phyloP scores from a whole-genome alignment of 2,329 filamentous ascomycete species.

The Penicillium sp. region DNA sequence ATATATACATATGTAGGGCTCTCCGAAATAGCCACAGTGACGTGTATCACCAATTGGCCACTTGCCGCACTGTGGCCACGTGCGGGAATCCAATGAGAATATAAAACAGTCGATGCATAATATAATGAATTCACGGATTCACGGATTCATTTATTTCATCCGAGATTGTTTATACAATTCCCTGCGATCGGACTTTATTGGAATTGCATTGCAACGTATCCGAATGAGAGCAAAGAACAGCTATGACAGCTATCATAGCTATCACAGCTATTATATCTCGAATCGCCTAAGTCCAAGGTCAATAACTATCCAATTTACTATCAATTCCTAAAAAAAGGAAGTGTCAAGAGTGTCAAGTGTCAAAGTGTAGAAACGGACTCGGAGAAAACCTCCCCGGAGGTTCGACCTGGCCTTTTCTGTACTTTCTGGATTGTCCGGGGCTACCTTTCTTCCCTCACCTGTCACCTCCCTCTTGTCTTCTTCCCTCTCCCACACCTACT shows the following conservation, averaged over 20 bases:
- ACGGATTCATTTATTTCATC: not conserved
- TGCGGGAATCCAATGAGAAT: not conserved
- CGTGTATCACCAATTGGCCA: constrained; percentile 5
- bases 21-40: constrained; percentile 1
- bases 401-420: constrained; percentile 24
- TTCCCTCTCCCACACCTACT: constrained; percentile 1
- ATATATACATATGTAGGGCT: not conserved
- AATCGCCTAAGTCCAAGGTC: not conserved
- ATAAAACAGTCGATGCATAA: not conserved
- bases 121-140: not conserved
- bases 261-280: not conserved
- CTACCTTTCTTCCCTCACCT: constrained; percentile 13
- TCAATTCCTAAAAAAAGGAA: not conserved
- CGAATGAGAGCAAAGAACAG: not conserved
- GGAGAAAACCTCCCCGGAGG: constrained; percentile 23
- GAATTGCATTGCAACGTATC: not conserved
- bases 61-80: not conserved
- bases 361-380: constrained; percentile 10
- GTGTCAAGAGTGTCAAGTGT: not conserved
- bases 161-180: not conserved
- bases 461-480: constrained; percentile 15
- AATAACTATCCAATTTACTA: not conserved
- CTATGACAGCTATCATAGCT: not conserved
- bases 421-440: constrained; percentile 15
- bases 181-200: not conserved